phyloP scores from a whole-genome alignment of 805 yeast species.

The Yamadazyma olivae region DNA sequence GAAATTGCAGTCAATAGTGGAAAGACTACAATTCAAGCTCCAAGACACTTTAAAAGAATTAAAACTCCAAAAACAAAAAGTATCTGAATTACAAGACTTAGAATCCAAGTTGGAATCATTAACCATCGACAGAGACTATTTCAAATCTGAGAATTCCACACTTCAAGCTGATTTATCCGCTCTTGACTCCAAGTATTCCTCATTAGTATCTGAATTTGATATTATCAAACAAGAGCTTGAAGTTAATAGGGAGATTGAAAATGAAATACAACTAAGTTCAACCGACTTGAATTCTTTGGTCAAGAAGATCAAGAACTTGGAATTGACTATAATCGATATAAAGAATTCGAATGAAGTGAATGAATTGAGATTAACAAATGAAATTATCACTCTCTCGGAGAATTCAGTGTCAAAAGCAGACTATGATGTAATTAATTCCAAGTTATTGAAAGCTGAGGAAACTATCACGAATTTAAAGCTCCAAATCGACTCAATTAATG shows the following conservation, averaged over 20 bases:
- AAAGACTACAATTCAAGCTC: constrained; percentile 46
- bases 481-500: constrained; percentile 31
- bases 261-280: constrained; percentile 19
- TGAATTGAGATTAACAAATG: constrained; percentile 5
- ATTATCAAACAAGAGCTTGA: constrained; percentile 34
- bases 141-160: constrained; percentile 29
- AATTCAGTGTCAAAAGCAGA: constrained; percentile 17
- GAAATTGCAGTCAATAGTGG: constrained; percentile 17
- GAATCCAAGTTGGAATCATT: constrained; percentile 23
- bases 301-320: constrained; percentile 36
- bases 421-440: constrained; percentile 29
- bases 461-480: constrained; percentile 25
- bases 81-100: constrained; percentile 12
- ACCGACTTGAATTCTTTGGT: constrained; percentile 13
- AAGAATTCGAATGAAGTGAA: constrained; percentile 2
- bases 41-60: constrained; percentile 27
- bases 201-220: constrained; percentile 26
- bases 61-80: constrained; percentile 15
- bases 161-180: constrained; percentile 21
- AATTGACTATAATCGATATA: constrained; percentile 31
- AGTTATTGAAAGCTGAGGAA: constrained; percentile 19
- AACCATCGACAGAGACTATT: constrained; percentile 43
- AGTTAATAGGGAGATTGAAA: constrained; percentile 34
- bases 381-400: constrained; percentile 4
- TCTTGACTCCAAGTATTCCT: constrained; percentile 26